phyloP scores from a whole-genome alignment of 2,329 filamentous ascomycete genomes.

The Phialocephala subalpina region DNA sequence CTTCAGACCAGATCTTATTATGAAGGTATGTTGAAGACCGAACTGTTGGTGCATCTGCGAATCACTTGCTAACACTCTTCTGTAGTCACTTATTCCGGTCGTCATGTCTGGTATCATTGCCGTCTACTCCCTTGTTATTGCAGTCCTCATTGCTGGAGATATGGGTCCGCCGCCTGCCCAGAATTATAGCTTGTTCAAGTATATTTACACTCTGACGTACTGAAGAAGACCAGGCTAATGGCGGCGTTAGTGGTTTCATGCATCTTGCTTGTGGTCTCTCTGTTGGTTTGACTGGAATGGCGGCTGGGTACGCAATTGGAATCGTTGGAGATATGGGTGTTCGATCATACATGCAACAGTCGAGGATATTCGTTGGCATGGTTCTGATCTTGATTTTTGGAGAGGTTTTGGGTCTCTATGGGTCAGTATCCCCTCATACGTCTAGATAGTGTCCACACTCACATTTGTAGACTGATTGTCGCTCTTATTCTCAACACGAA shows the following conservation, averaged over 20 bases:
- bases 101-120: constrained; percentile 99
- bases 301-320: constrained; percentile 95
- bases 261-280: constrained; percentile 90
- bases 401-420: constrained; percentile 95
- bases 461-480: constrained; percentile 77
- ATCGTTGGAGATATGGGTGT: constrained; percentile 95
- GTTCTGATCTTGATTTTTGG: constrained; percentile 98
- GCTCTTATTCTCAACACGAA: constrained; percentile 93
- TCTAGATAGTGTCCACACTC: constrained; percentile 16
- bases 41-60: constrained; percentile 4
- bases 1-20: constrained; percentile 86
- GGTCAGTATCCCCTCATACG: constrained; percentile 63
- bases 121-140: constrained; percentile 96
- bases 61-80: constrained; percentile 17
- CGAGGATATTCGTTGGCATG: constrained; percentile 97
- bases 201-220: constrained; percentile 46
- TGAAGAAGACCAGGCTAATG: constrained; percentile 17
- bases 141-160: constrained; percentile 93
- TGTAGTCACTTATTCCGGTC: constrained; percentile 81
- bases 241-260: constrained; percentile 76
- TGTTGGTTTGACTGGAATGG: constrained; percentile 90
- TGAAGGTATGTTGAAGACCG: constrained; percentile 70
- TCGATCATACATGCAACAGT: constrained; percentile 95
- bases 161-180: constrained; percentile 74
- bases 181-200: constrained; percentile 86